These are phyloP conservation scores for Parastagonospora avenae DNA, from an alignment of 2,329 filamentous ascomycete genomes.

Conservation along the genomic window DNA sequence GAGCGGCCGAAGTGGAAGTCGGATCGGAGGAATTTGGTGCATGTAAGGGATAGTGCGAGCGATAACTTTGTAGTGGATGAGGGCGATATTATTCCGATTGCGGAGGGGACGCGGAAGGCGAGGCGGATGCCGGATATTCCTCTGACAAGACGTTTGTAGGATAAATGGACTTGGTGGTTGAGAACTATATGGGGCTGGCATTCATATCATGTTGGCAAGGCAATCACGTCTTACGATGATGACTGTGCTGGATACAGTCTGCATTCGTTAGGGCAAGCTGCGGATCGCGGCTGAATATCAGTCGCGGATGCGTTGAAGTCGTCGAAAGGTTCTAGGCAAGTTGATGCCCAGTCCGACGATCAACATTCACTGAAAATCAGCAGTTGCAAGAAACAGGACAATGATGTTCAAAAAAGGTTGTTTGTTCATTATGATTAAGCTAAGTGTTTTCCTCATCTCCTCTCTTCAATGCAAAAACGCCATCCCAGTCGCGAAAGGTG, in stretches of 20 bases:
- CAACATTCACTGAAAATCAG: too few relatives aligned
- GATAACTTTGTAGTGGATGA: slow-evolving; percentile 15
- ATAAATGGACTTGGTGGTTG: too few relatives aligned
- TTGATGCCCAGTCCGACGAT: too few relatives aligned
- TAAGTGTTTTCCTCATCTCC: not conserved
- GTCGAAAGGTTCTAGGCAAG: too few relatives aligned
- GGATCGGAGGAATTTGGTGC: slow-evolving; percentile 31
- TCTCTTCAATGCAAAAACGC: not conserved
- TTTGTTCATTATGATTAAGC: slow-evolving; percentile 1
- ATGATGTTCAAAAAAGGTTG: not conserved
- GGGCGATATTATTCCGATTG: slow-evolving; percentile 40
- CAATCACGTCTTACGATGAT: too few relatives aligned
- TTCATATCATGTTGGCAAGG: too few relatives aligned
- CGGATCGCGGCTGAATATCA: too few relatives aligned
- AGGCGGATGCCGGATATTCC: slow-evolving; percentile 5
- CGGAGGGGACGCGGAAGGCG: slow-evolving; percentile 22
- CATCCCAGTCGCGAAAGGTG: not conserved
- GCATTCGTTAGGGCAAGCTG: too few relatives aligned
- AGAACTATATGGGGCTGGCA: too few relatives aligned
- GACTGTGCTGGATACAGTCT: too few relatives aligned
- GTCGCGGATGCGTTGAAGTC: too few relatives aligned
- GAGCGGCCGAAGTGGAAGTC: slow-evolving; percentile 43
- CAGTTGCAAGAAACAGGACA: too few relatives aligned
- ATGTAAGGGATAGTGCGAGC: slow-evolving; percentile 32
- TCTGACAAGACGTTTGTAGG: slow-evolving; percentile 12